Evolutionary conservation across 495 filamentous ascomycete species (phyloP).

Genomic region (Neurospora sp.): DNA sequence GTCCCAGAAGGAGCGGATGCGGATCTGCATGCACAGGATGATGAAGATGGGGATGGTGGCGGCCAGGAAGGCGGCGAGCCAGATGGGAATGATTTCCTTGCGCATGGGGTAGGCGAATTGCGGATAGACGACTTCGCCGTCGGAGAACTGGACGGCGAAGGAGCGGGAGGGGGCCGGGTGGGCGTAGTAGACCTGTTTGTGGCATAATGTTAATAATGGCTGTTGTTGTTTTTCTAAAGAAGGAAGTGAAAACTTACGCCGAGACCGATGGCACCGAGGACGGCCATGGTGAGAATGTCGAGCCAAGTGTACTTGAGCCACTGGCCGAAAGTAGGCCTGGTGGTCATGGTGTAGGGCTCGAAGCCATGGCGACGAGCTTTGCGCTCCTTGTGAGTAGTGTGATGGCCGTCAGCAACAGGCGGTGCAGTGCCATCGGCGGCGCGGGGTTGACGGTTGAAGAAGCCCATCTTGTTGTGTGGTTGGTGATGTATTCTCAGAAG

Average conservation of each 20-base stretch:
- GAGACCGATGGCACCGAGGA: conserved; percentile 46
- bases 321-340: conserved; percentile 38
- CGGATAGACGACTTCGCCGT: conserved; percentile 50
- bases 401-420: not conserved
- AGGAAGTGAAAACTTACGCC: conserved; percentile 33
- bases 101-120: conserved; percentile 51
- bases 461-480: conserved; percentile 1
- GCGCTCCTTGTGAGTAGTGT: conserved; percentile 3
- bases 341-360: conserved; percentile 26
- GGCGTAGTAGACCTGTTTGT: conserved; percentile 41
- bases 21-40: conserved; percentile 48
- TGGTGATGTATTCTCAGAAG: not conserved
- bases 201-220: too few relatives aligned
- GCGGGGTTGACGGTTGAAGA: conserved; percentile 6
- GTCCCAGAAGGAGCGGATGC: conserved; percentile 57
- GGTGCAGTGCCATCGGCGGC: not conserved
- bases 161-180: conserved; percentile 45
- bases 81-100: conserved; percentile 54
- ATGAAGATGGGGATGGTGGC: conserved; percentile 45
- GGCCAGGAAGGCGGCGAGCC: conserved; percentile 44
- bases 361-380: conserved; percentile 1
- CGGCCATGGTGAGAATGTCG: conserved; percentile 47
- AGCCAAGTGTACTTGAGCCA: conserved; percentile 49
- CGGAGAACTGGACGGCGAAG: conserved; percentile 47
- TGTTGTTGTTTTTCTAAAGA: too few relatives aligned